Base-by-base conservation (phyloP, 2,329 filamentous ascomycete species). In the Pyricularia sp. region DNA sequence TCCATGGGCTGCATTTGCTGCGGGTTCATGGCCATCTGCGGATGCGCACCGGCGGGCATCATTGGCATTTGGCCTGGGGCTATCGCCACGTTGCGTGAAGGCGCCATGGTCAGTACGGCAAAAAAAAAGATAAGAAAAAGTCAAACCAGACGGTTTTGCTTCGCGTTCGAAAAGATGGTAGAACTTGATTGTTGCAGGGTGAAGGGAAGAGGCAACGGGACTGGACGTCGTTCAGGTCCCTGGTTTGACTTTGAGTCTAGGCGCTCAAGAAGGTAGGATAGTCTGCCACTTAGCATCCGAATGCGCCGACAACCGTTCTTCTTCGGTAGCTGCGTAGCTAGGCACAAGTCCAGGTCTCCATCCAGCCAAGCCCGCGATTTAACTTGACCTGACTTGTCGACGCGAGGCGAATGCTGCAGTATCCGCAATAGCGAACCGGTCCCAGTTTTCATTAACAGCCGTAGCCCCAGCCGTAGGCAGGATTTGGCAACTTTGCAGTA, bases 1-100 rank as follows among this genome's bases (percentile, higher is more conserved):
- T 70, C 70, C 66, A 71, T 77, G 78, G 82, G 80, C 68, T 82
- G 76, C 72, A 83, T 81, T 74, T 83, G 81, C 76, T 83, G 81
- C 69, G 78, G 82, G 28, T 81, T 82, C 70, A 83, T 81, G 55
- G 80, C 79, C 72, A 83, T 81, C 74, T 83, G 80, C 74, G 83
- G 81, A 67, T 79, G 82, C 36, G 84, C n/a, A 83, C 82, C 72
- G 83, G 83, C 65, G 86, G 76, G 58, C 36, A 66, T 66, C 65
- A 66, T 66, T 12, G 20, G 9, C 25, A 68, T 69, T 50, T 68
- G 66, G 30, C 66, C 66, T 10, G 23, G 25, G 42, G 42, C 25
- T 66, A 55, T 58, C 36, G 65, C 25, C 14, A 63, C 25, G 59
- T 23, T 28, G 36, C 65, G 50, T 30, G 65, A 66, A 20, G 65